phyloP scores from a whole-genome alignment of 1,284 basidiomycete genomes.

The Nidula niveotomentosa region DNA sequence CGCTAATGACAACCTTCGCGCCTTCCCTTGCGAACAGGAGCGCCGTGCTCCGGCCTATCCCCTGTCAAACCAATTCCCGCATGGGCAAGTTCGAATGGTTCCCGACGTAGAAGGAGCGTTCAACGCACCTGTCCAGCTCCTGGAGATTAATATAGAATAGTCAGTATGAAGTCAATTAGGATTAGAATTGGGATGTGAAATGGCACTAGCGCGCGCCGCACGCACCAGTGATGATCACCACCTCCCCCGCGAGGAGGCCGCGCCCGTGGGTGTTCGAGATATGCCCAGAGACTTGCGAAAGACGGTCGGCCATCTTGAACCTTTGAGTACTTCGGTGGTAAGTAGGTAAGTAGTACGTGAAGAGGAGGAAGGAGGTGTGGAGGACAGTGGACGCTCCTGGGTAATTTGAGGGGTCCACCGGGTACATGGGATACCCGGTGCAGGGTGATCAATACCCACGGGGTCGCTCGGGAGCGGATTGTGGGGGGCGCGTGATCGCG shows the following conservation, averaged over 20 bases:
- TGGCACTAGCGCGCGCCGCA: background rate
- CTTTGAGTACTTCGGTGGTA: too few species aligned
- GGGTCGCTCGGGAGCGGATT: too few species aligned
- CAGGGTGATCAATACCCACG: too few species aligned
- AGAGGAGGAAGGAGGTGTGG: background rate
- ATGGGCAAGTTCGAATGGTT: background rate
- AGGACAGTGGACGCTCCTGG: too few species aligned
- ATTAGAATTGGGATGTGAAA: background rate
- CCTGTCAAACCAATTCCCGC: constrained; percentile 35
- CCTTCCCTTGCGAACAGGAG: constrained; percentile 83
- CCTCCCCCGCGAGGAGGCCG: constrained; percentile 74
- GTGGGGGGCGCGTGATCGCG: too few species aligned
- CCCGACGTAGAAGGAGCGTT: too few species aligned
- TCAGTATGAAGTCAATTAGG: background rate
- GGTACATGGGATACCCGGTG: too few species aligned
- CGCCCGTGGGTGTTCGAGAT: constrained; percentile 58
- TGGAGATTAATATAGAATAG: constrained; percentile 15
- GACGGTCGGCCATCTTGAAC: constrained; percentile 58
- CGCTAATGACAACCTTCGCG: constrained; percentile 83
- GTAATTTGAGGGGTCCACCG: too few species aligned
- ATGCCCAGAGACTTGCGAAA: constrained; percentile 71
- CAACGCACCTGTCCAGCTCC: constrained; percentile 71
- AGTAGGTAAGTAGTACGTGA: background rate
- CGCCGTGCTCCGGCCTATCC: constrained; percentile 75
- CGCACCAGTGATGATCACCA: constrained; percentile 82